Percentiles rank a stretch among this genome's conserved stretches.
These are phyloP conservation scores for Ambrosiella xylebori DNA, from an alignment of 2,329 filamentous ascomycete genomes.

Conservation along the genomic window DNA sequence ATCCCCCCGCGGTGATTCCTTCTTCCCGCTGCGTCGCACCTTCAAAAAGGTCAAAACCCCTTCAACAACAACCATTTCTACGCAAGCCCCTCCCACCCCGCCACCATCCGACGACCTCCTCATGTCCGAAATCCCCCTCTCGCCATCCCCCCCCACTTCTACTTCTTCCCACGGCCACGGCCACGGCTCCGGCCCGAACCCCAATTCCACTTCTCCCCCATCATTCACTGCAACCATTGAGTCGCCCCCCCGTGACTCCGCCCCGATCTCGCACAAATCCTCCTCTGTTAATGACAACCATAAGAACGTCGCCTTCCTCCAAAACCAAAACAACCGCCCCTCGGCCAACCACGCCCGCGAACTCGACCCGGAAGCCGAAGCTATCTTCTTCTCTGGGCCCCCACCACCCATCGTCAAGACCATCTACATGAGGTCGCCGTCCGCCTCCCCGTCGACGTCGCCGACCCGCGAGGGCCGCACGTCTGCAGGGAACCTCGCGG, in stretches of 20 bases:
- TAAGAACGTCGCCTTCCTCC: conserved; percentile 8
- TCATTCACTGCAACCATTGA: neutral
- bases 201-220: neutral
- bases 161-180: neutral
- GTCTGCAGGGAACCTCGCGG: conserved; percentile 7
- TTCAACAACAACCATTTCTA: neutral
- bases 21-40: conserved; percentile 9
- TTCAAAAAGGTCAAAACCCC: conserved; percentile 11
- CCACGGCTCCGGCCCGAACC: neutral
- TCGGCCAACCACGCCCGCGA: conserved; percentile 1
- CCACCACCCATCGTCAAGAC: conserved; percentile 34
- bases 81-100: neutral
- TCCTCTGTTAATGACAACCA: too few relatives aligned
- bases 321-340: neutral
- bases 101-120: neutral
- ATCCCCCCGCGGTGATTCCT: conserved; percentile 7
- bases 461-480: conserved; percentile 3
- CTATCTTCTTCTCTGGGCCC: conserved; percentile 28
- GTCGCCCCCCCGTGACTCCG: too few relatives aligned
- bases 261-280: too few relatives aligned
- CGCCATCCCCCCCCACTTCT: neutral
- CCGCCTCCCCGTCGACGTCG: conserved; percentile 14
- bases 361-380: conserved; percentile 16
- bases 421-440: conserved; percentile 18
- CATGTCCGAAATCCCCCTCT: conserved; percentile 11